These are phyloP conservation scores for Pyricularia sp. DNA, from an alignment of 2,329 filamentous ascomycete species.

Conservation along the genomic window DNA sequence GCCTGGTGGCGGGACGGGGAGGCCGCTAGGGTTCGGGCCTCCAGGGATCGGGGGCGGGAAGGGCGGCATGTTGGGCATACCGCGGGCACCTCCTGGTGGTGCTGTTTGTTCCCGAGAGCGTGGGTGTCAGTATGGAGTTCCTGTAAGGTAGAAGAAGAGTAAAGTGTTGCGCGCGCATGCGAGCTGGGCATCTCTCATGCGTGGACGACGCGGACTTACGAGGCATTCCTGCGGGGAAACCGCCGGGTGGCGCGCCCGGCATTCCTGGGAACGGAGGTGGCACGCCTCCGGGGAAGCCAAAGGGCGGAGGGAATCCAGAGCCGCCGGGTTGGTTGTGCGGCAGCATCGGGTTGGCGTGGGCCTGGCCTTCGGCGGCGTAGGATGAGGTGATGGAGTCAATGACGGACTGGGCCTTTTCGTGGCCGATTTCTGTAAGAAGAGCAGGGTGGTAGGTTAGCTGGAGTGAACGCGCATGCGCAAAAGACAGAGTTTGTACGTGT, in stretches of 20 bases:
- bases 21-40: constrained; percentile 23
- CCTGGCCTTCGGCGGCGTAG: constrained; percentile 87
- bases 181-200: background rate
- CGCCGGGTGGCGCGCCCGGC: constrained; percentile 10
- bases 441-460: background rate
- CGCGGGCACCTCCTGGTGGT: constrained; percentile 7
- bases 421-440: constrained; percentile 66
- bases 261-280: constrained; percentile 14
- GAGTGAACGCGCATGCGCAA: background rate
- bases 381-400: constrained; percentile 96
- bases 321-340: constrained; percentile 51
- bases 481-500: too few species aligned
- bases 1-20: constrained; percentile 36
- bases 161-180: background rate
- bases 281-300: constrained; percentile 19
- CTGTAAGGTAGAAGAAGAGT: background rate
- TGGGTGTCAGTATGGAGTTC: background rate
- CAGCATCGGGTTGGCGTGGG: constrained; percentile 73
- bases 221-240: constrained; percentile 6
- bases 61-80: constrained; percentile 21
- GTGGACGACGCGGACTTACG: background rate
- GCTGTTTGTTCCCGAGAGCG: background rate
- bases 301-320: constrained; percentile 19
- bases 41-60: constrained; percentile 10
- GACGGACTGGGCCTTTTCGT: constrained; percentile 95